Conservation (phyloP, 495 filamentous ascomycete genomes). For the Aspergillus incahuasiensis region DNA sequence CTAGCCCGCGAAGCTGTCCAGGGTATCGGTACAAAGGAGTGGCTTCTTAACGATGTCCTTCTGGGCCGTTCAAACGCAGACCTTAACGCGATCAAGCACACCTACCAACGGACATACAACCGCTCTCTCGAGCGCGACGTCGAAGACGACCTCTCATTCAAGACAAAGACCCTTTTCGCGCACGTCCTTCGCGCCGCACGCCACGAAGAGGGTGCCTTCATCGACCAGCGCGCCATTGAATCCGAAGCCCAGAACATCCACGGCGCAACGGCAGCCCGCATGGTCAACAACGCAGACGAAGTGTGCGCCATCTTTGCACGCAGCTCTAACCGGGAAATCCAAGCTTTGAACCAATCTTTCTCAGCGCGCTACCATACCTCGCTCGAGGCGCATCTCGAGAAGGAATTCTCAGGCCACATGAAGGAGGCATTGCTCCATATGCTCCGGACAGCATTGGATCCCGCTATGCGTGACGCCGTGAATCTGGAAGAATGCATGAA, state of each 20-base stretch:
- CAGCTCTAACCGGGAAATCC: constrained; percentile 71
- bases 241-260: constrained; percentile 68
- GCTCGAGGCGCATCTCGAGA: constrained; percentile 67
- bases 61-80: constrained; percentile 81
- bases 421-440: constrained; percentile 76
- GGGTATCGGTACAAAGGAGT: constrained; percentile 82
- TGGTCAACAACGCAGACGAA: constrained; percentile 69
- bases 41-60: constrained; percentile 77
- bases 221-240: constrained; percentile 64
- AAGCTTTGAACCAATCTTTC: constrained; percentile 72
- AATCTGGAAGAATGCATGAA: constrained; percentile 81
- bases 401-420: constrained; percentile 91
- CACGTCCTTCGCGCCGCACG: constrained; percentile 67
- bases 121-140: constrained; percentile 63
- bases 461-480: constrained; percentile 74
- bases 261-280: constrained; percentile 61
- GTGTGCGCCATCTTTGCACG: constrained; percentile 72
- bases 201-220: constrained; percentile 68
- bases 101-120: constrained; percentile 63
- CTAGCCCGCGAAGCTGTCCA: constrained; percentile 62
- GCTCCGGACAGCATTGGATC: constrained; percentile 69
- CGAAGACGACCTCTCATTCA: constrained; percentile 71
- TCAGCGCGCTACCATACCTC: constrained; percentile 56
- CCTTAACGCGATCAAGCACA: constrained; percentile 70
- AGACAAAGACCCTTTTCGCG: constrained; percentile 77